Evolutionary conservation across 129 eudicot species (phyloP), one percentile per base, ranked within the genome.

Genomic region (sunflower (Helianthus annuus)): DNA sequence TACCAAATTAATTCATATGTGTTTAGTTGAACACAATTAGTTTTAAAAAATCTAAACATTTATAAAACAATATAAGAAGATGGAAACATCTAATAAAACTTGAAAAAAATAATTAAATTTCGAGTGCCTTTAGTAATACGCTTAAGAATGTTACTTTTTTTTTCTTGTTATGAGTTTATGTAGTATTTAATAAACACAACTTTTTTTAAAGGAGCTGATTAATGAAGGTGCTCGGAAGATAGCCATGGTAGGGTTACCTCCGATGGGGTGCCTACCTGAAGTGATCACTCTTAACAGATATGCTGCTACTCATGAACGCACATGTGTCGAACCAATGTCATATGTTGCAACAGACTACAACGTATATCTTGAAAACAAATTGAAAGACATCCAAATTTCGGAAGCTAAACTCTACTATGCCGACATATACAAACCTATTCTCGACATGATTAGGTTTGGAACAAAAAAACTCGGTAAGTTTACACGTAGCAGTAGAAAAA

Each of bases 231-330:
- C 84, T 53, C 74, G 67, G 3, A 75, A 49, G 72, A 86, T 86
- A 7, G 86, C 81, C 2, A 63, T 83, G 69, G 88, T 81, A 48
- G 86, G 88, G 24, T 48, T 78, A 34, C 86, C 91, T 16, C 88
- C 91, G 5, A 75, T 83, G 12, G 91, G 91, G 44, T 86, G 91
- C 64, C 48, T 86, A 64, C 91, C 91, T 0, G n/a, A 10, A 6
- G 82, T 81, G 12, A 81, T 81, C 44, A 83, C 88, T 4, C 40
- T 78, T 2, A 51, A 75, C 14, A 68, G 76, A 49, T 57, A 76
- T 17, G 64, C 54, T 52, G 71, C 79, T 1, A 5, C 71, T 10
- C 34, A 42, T n/a, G 54, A 68, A 36, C 84, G 92, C 0, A 51
- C 58, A 45, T 89, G 96, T 70, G 76, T 86, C 8, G 89, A 79